These are phyloP conservation scores for Linnemannia elongata DNA, from an alignment of 192 early-diverging fungal genomes.

Conservation along the genomic window DNA sequence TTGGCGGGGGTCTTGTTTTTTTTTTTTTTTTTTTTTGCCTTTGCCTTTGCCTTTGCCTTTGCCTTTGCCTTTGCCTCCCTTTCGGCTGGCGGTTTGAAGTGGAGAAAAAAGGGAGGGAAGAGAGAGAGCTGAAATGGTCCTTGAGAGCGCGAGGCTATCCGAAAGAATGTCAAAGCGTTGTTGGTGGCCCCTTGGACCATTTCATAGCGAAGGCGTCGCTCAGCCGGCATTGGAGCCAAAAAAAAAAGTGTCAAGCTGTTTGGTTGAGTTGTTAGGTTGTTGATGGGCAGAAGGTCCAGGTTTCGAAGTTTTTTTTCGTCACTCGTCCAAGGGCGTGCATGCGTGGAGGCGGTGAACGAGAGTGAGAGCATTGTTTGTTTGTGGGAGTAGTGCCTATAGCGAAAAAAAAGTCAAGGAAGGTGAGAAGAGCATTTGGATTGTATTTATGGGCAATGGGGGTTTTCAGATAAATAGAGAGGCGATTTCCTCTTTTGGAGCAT, in stretches of 20 bases:
- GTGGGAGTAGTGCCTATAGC: background rate
- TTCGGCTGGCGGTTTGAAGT: background rate
- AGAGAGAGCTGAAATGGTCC: background rate
- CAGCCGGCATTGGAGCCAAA: too few relatives aligned
- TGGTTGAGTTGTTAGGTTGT: too few relatives aligned
- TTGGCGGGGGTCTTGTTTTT: background rate
- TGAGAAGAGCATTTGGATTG: background rate
- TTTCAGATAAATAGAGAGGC: background rate
- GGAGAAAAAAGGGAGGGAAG: background rate
- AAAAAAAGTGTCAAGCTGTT: too few relatives aligned
- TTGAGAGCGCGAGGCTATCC: background rate
- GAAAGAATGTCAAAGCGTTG: too few relatives aligned
- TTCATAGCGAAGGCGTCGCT: too few relatives aligned
- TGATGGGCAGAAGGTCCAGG: too few relatives aligned
- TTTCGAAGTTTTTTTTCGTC: too few relatives aligned
- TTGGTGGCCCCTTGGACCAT: too few relatives aligned
- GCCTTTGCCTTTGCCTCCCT: background rate
- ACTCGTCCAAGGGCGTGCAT: too few relatives aligned
- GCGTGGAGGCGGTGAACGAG: too few relatives aligned
- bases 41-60: background rate
- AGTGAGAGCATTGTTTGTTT: too few relatives aligned
- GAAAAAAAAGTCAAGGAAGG: background rate
- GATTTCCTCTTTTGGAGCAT: conserved; percentile 37
- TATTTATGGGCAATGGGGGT: background rate
- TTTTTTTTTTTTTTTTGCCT: background rate